phyloP scores from a whole-genome alignment of 169 alveolate genomes.

The Amoebophrya sp. region DNA sequence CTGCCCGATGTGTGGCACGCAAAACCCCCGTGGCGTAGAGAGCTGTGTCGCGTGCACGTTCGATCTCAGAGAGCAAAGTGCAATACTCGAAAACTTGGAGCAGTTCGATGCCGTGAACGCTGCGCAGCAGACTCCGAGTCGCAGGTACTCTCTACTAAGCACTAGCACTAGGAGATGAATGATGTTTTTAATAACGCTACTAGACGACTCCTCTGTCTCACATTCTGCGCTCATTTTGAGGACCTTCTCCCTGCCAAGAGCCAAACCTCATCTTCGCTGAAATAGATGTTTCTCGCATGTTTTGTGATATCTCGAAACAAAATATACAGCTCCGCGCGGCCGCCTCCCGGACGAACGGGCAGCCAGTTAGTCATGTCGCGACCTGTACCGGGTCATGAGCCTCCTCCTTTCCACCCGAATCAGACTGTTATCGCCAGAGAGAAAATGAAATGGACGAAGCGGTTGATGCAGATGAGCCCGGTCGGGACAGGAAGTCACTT shows the following conservation, averaged over 20 bases:
- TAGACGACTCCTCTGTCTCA: no score
- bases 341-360: background rate
- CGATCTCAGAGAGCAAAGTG: background rate
- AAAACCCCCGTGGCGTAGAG: background rate
- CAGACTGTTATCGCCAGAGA: background rate
- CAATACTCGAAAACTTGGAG: no score
- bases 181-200: no score
- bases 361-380: background rate
- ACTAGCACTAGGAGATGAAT: no score
- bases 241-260: no score
- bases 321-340: background rate
- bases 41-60: background rate
- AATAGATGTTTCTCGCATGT: background rate
- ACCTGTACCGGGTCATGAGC: background rate
- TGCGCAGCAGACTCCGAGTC: background rate
- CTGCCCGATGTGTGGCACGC: constrained; percentile 14
- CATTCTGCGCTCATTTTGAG: no score
- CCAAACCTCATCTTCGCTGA: background rate
- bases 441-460: background rate
- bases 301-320: background rate
- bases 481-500: background rate
- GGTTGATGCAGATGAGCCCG: background rate
- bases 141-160: background rate
- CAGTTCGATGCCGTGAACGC: background rate
- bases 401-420: background rate